Percentiles rank a stretch among this genome's conserved stretches.
Conservation (phyloP, 805 yeast genomes). For the Metschnikowia sp. region DNA sequence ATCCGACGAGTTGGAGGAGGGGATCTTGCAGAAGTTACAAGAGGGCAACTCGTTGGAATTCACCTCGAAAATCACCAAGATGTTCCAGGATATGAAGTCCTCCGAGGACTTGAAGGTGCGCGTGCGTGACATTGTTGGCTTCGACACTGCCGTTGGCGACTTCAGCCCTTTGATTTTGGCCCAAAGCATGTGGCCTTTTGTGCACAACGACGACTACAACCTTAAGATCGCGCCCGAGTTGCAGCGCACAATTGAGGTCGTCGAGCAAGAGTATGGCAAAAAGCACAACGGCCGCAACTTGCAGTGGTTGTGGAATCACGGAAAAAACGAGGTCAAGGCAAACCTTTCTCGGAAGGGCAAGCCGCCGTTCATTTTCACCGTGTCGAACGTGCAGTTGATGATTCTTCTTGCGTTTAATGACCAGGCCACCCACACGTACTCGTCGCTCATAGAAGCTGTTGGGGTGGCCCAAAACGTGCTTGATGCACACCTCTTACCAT, state of each 20-base stretch:
- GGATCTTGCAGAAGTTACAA: conserved; percentile 79
- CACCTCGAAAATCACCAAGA: conserved; percentile 88
- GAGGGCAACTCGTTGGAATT: conserved; percentile 89
- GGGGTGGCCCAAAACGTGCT: conserved; percentile 63
- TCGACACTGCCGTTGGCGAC: conserved; percentile 25
- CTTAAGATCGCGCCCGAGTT: conserved; percentile 67
- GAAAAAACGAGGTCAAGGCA: conserved; percentile 88
- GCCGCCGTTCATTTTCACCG: conserved; percentile 76
- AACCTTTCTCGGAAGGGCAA: conserved; percentile 77
- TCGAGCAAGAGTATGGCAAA: conserved; percentile 63
- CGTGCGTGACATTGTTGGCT: conserved; percentile 44
- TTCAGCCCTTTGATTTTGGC: conserved; percentile 80
- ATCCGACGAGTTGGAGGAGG: conserved; percentile 80
- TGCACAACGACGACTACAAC: conserved; percentile 36
- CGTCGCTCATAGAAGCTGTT: conserved; percentile 62
- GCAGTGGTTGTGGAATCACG: conserved; percentile 94
- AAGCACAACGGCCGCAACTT: conserved; percentile 85
- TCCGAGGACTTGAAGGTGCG: conserved; percentile 69
- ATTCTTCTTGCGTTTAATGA: conserved; percentile 82
- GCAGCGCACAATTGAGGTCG: conserved; percentile 57
- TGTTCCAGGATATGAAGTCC: conserved; percentile 91
- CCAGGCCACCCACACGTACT: conserved; percentile 53
- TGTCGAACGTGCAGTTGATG: conserved; percentile 83
- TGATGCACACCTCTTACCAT: conserved; percentile 73
- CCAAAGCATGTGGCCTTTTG: conserved; percentile 86